These are phyloP conservation scores for Cajanus cajan DNA, from an alignment of 306 rosid genomes.

Conservation along the genomic window DNA sequence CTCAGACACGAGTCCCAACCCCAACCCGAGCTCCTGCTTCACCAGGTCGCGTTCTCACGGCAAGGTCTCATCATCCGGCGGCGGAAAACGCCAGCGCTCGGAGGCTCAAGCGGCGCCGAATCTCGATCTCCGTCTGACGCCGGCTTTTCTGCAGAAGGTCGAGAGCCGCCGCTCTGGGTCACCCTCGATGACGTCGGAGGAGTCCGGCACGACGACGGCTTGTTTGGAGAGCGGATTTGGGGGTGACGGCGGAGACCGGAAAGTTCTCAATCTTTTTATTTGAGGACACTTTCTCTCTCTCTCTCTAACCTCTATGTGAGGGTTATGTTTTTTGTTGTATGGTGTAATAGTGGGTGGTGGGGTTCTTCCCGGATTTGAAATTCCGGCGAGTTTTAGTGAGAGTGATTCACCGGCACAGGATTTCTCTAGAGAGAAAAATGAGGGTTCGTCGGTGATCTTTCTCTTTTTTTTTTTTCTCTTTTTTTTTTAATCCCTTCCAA, in stretches of 20 bases:
- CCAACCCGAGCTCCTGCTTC: slow-evolving; percentile 42
- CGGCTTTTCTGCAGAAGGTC: slow-evolving; percentile 44
- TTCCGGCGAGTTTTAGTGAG: slow-evolving; percentile 66
- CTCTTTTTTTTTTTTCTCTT: neutral
- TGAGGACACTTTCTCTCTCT: slow-evolving; percentile 32
- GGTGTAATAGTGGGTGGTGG: slow-evolving; percentile 26
- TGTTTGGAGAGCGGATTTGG: slow-evolving; percentile 54
- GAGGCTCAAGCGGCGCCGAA: slow-evolving; percentile 44
- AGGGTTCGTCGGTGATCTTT: slow-evolving; percentile 73
- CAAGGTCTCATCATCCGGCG: slow-evolving; percentile 16
- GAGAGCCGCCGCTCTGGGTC: slow-evolving; percentile 56
- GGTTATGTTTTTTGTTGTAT: neutral
- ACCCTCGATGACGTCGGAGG: slow-evolving; percentile 92
- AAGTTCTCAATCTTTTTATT: slow-evolving; percentile 76
- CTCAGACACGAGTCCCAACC: too few relatives aligned
- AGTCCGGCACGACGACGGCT: slow-evolving; percentile 68
- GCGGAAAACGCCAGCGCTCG: slow-evolving; percentile 43
- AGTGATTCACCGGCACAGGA: slow-evolving; percentile 74
- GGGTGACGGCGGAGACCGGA: slow-evolving; percentile 49
- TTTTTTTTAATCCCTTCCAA: neutral
- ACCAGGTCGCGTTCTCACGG: slow-evolving; percentile 42
- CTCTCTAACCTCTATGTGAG: neutral
- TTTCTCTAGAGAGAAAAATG: slow-evolving; percentile 77
- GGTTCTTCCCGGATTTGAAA: slow-evolving; percentile 39
- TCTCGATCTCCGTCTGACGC: slow-evolving; percentile 83